These are phyloP conservation scores for Elaphomyces granulatus DNA, from an alignment of 495 filamentous ascomycete species.

Conservation along the genomic window DNA sequence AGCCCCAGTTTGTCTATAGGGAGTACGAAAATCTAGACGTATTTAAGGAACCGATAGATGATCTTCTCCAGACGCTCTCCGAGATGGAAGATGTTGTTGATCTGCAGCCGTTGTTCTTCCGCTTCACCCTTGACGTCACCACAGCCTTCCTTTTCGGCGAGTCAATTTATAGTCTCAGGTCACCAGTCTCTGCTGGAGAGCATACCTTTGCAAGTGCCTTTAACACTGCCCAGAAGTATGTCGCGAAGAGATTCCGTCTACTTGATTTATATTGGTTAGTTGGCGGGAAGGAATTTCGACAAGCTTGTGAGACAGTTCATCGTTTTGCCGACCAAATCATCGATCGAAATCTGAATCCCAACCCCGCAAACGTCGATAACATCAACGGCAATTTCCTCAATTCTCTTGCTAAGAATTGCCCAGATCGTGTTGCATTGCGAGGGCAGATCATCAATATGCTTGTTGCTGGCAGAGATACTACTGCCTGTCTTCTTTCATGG, in stretches of 20 bases:
- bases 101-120: constrained; percentile 37
- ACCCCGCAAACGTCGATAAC: too few relatives aligned
- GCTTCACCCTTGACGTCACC: constrained; percentile 35
- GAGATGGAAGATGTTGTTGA: constrained; percentile 19
- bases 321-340: constrained; percentile 20
- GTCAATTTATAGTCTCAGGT: constrained; percentile 19
- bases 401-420: constrained; percentile 6
- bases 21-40: constrained; percentile 10
- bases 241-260: constrained; percentile 29
- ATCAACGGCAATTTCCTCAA: constrained; percentile 11
- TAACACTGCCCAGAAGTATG: constrained; percentile 30
- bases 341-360: neutral
- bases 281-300: constrained; percentile 25
- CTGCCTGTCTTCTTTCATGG: constrained; percentile 42
- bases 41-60: constrained; percentile 14
- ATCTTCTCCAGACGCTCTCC: constrained; percentile 13
- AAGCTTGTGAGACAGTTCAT: constrained; percentile 33
- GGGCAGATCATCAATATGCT: constrained; percentile 43
- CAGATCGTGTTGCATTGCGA: constrained; percentile 6
- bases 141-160: constrained; percentile 37
- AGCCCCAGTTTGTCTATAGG: constrained; percentile 26
- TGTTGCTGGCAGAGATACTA: constrained; percentile 48
- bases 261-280: constrained; percentile 35
- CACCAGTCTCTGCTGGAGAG: constrained; percentile 2
- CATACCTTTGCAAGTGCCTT: constrained; percentile 22